These are phyloP conservation scores for Fusarium circinatum DNA, from an alignment of 2,329 filamentous ascomycete species.

Conservation along the genomic window DNA sequence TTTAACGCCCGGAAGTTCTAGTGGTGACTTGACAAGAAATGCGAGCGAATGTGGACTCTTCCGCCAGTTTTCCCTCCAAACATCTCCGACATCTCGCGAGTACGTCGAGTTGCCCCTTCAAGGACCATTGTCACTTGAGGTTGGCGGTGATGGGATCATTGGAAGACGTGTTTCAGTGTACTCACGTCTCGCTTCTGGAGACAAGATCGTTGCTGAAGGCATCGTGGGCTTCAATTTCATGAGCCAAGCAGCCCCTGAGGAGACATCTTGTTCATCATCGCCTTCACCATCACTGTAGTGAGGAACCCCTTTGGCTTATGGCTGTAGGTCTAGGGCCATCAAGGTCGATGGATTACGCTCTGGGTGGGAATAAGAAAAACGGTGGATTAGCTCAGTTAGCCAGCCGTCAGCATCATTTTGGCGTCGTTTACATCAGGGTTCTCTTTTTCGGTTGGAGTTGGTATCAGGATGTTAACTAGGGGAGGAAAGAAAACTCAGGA, in stretches of 20 bases:
- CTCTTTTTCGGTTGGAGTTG: background rate
- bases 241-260: constrained; percentile 10
- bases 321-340: constrained; percentile 18
- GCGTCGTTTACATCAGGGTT: background rate
- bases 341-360: constrained; percentile 19
- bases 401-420: background rate
- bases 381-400: background rate
- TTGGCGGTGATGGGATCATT: constrained; percentile 60
- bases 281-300: constrained; percentile 24
- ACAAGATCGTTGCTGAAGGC: constrained; percentile 56
- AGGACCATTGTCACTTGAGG: constrained; percentile 55
- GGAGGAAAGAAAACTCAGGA: too few relatives aligned
- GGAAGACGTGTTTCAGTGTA: constrained; percentile 58
- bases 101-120: constrained; percentile 51
- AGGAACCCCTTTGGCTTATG: background rate
- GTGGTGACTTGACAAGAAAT: constrained; percentile 55
- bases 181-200: constrained; percentile 39
- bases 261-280: background rate
- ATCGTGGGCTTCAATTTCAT: constrained; percentile 61
- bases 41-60: constrained; percentile 56
- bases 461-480: background rate
- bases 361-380: background rate
- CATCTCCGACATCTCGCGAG: constrained; percentile 2
- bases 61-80: constrained; percentile 49
- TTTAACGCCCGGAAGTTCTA: constrained; percentile 46